Evolutionary conservation across 2,329 filamentous ascomycete species (phyloP), one percentile per base, ranked within the genome.

Genomic region (Hymenoscyphus albidus): DNA sequence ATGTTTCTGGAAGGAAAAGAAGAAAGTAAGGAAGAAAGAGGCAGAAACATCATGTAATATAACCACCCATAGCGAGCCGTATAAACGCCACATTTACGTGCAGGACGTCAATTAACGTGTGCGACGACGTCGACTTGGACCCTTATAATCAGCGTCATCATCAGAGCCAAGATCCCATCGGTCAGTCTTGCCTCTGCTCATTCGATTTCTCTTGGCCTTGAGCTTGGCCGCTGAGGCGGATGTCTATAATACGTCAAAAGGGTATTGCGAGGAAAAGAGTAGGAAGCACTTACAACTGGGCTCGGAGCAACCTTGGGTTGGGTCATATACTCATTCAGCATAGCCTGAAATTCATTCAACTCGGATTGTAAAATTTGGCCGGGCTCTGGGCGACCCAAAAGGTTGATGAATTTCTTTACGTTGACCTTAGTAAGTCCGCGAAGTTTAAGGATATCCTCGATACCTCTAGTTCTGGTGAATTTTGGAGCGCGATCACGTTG

Each of bases 351-450:
- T 4, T 48, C 40, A 2, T 64, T 22, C 1, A 63, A 18, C 38
- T 68, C 65, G 5, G 13, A 51, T 18, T 51, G 18, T 3, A 51
- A 55, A 13, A 66, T 13, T 22, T 38, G 39, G 22, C 5, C 6
- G 6, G 14, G 9, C 1, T 13, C 40, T n/a, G 58, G 9, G 12
- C 14, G 10, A 16, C 27, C 12, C 6, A 1, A n/a, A 10, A 18
- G 35, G 14, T 32, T 10, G 2, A 12, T 9, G n/a, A 7, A 9
- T 38, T 12, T 58, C 14, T 35, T 39, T n/a, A 71, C 62, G 2
- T 58, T 68, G 18, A 72, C 68, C 22, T 64, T 65, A 16, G 68
- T 58, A 2, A 72, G 31, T 38, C 65, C 67, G n/a, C 62, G 62
- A 27, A 72, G 22, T 6, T 13, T 18, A 32, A 60, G 9, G 5